Evolutionary conservation across 2,329 filamentous ascomycete species (phyloP), one percentile per base, ranked within the genome.

Genomic region (Sporothrix protearum): DNA sequence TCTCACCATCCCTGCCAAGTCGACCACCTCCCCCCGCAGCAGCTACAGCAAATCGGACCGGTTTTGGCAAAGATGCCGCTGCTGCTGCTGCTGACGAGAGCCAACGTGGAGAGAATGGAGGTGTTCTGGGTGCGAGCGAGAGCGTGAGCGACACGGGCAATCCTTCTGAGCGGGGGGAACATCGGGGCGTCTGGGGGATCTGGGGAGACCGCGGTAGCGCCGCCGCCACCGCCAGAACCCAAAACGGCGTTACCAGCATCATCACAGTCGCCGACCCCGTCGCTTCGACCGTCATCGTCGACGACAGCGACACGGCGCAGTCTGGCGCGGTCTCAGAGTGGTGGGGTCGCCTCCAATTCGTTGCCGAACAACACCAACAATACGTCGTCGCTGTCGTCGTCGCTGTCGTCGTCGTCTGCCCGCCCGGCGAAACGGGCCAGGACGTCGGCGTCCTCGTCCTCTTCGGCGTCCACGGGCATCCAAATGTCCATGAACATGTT

Each of bases 401-500:
- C 51, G 22, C 7, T n/a, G 3, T 57, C 53, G 2, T 28, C 28
- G 3, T 36, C 53, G 28, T 55, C 69, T 22, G 16, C 53, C 25
- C 70, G 70, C 0, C 66, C 67, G 30, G 45, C 71, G 6, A 74
- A 74, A 61, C 69, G 68, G 53, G 42, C 68, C 45, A 74, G 73
- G 12, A 70, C 49, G 33, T 28, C 49, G 1, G 19, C 28, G 25
- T 16, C 55, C 30, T 33, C 68, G 14, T 47, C 39, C 12, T 42
- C 42, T 4, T 4, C 14, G 42, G 1, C 42, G 9, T 39, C 69
- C 1, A 33, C 63, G 10, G 71, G 71, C 51, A 42, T 64, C 9
- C 74, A 75, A 49, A 74, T 69, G 25, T 73, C 74, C 9, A 75
- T 75, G 33, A 73, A 64, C 36, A 73, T 73, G 72, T 75, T 75